Evolutionary conservation across 768 basidiomycete genomes (phyloP), one percentile per base, ranked within the genome.

Genomic region (Tephrocybe sp.): DNA sequence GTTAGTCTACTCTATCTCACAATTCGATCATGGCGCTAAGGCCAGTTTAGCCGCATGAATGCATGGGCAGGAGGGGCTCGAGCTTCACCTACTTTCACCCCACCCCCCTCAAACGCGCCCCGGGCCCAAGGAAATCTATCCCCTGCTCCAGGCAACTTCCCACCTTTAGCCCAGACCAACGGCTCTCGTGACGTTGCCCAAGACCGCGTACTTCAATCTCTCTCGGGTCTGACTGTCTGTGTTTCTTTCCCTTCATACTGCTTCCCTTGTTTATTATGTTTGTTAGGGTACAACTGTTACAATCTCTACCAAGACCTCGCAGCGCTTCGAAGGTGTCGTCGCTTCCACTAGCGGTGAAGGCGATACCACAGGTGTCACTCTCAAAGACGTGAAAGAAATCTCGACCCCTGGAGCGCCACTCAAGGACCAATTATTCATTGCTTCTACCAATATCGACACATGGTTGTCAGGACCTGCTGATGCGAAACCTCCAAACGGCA

Each of bases 351-450:
- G 63, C 50, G 69, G 64, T 18, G 88, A 90, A 60, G 83, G 85
- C 38, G 86, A 89, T 64, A 82, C 79, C 22, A 66, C 73, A 11
- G 91, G 90, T 38, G 80, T 91, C 45, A 83, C 83, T 7, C 77
- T 92, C 53, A 86, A 83, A 62, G 87, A 92, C 65, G 87, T 79
- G 61, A 87, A 84, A 69, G 89, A 92, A 55, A 69, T 91, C 44
- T 72, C 79, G 12, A 76, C 69, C 51, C 82, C 84, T 8, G 85
- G 82, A 40, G 79, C 80, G 1, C 80, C 90, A 25, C 76, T 87
- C 52, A 87, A 83, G 65, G 89, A 91, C 41, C 68, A 72, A 8
- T 57, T 86, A 37, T 89, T 89, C 66, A 75, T 92, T 53, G 76
- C 86, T 21, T 78, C 83, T 9, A 77, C 82, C 49, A 89, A 84